Conservation (phyloP, 192 early-diverging fungal species). For the Coemansia sp. region DNA sequence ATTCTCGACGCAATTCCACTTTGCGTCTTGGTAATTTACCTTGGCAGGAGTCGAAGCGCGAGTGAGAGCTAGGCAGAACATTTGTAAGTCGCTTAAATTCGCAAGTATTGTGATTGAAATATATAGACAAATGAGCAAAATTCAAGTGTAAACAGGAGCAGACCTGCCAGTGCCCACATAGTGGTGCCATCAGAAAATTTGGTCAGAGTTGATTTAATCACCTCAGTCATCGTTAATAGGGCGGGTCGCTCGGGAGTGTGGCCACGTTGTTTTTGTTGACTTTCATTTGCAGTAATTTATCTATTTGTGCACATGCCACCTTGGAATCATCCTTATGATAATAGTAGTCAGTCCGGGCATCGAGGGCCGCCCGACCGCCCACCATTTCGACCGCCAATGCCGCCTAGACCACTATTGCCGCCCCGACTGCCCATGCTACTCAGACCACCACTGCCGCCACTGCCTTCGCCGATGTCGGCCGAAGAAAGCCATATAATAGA, state of each 20-base stretch:
- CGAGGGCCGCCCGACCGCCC: neutral
- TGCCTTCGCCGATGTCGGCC: neutral
- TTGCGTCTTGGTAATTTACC: conserved; percentile 14
- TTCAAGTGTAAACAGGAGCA: conserved; percentile 2
- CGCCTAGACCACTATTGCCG: conserved; percentile 3
- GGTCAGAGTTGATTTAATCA: neutral
- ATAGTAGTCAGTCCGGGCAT: neutral
- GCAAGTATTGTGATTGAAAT: neutral
- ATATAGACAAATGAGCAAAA: neutral
- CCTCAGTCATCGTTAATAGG: neutral
- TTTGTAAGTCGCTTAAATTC: conserved; percentile 5
- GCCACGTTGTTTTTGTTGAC: neutral
- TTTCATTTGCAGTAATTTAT: neutral
- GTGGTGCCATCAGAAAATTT: neutral
- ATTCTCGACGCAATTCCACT: neutral
- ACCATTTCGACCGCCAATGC: conserved; percentile 4
- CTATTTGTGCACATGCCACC: conserved; percentile 8
- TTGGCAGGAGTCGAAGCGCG: conserved; percentile 17
- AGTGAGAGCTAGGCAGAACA: conserved; percentile 31
- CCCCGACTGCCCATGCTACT: neutral
- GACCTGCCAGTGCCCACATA: neutral
- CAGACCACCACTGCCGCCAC: neutral
- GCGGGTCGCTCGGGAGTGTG: too few species aligned
- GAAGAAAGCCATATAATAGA: conserved; percentile 28
- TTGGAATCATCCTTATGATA: conserved; percentile 5